Conservation (phyloP, 2,329 filamentous ascomycete genomes). For the Plenodomus lindquistii region DNA sequence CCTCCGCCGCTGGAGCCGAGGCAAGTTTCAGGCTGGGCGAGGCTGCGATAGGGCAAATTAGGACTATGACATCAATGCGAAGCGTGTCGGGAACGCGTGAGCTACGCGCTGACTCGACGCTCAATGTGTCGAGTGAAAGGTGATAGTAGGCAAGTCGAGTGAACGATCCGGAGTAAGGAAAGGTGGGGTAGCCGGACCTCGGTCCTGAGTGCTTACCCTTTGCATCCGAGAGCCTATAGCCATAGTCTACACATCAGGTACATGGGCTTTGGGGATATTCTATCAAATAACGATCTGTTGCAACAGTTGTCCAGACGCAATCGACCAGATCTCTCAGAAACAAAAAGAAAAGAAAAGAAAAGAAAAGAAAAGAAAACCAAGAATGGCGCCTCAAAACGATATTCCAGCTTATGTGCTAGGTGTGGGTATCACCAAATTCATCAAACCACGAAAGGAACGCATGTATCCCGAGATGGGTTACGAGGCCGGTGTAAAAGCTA, state of each 20-base stretch:
- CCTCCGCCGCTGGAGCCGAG: no score
- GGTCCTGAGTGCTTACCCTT: conserved; percentile 4
- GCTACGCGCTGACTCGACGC: background rate
- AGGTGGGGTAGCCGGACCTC: conserved; percentile 18
- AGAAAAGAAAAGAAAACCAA: no score
- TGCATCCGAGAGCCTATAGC: background rate
- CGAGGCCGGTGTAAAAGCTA: conserved; percentile 85
- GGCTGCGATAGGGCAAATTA: no score
- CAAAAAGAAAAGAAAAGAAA: no score
- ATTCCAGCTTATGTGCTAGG: conserved; percentile 79
- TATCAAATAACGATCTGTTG: no score
- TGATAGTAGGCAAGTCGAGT: conserved; percentile 6
- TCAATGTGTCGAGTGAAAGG: conserved; percentile 1
- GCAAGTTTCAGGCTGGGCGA: no score
- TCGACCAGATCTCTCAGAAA: no score
- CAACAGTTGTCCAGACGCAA: no score
- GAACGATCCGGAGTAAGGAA: conserved; percentile 3
- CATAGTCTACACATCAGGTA: background rate
- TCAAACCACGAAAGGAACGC: conserved; percentile 90
- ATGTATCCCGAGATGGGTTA: conserved; percentile 93
- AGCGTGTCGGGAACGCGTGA: no score
- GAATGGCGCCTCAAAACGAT: conserved; percentile 21
- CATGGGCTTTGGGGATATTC: no score
- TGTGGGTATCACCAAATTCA: conserved; percentile 98
- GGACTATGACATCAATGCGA: no score